These are phyloP conservation scores for Blastobotrys serpentis DNA, from an alignment of 1,139 yeast genomes.

Conservation along the genomic window DNA sequence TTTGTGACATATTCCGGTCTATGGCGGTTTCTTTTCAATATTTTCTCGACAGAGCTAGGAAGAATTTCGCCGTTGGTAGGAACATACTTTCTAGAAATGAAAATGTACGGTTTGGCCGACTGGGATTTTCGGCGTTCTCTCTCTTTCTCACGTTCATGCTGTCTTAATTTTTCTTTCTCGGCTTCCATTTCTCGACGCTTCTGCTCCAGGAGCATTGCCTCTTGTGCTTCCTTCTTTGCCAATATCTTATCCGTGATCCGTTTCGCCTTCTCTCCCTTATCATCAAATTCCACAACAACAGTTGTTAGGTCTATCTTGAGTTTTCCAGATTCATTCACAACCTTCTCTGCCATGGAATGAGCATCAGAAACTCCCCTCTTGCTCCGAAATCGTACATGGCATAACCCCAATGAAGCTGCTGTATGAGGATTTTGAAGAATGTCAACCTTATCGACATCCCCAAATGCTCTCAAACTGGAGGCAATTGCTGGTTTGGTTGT, in stretches of 20 bases:
- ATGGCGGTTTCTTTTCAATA: background rate
- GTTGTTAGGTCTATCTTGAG: background rate
- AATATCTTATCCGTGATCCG: conserved; percentile 27
- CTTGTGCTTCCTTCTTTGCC: conserved; percentile 23
- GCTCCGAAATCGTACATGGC: conserved; percentile 64
- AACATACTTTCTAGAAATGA: conserved; percentile 54
- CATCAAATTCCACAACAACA: conserved; percentile 33
- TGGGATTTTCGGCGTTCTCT: conserved; percentile 12
- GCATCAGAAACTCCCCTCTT: conserved; percentile 46
- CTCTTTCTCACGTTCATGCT: conserved; percentile 14
- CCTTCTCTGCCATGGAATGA: conserved; percentile 48
- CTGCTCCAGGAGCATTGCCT: conserved; percentile 6
- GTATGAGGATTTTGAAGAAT: conserved; percentile 68
- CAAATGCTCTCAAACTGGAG: conserved; percentile 60
- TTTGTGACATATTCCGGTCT: conserved; percentile 6
- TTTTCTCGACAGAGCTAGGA: background rate
- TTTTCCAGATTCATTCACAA: conserved; percentile 31
- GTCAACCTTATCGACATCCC: conserved; percentile 57
- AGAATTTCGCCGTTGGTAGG: conserved; percentile 42
- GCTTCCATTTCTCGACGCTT: conserved; percentile 5
- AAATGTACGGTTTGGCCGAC: conserved; percentile 50
- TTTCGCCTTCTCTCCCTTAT: conserved; percentile 33
- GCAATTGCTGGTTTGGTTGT: conserved; percentile 49
- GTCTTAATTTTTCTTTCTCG: conserved; percentile 11
- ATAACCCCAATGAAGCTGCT: conserved; percentile 79